A percentile compares a stretch with the other conserved stretches of the same genome.
Evolutionary conservation across 345 rosid species (phyloP).

Genomic region (Streptanthus diversifolius): DNA sequence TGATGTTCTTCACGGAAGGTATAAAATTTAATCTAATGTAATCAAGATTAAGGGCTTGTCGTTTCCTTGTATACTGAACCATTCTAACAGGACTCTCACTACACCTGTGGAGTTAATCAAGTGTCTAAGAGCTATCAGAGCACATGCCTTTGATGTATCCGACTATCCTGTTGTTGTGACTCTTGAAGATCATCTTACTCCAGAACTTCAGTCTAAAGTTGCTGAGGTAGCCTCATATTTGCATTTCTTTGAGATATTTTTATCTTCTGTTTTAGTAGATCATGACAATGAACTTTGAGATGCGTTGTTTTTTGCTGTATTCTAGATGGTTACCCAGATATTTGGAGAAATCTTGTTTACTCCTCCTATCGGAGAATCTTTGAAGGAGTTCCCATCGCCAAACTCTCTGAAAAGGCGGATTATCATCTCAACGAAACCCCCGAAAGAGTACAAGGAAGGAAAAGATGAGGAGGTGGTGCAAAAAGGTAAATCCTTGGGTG

Average conservation of each 20-base stretch:
- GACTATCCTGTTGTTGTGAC: constrained; percentile 79
- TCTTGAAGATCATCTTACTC: constrained; percentile 80
- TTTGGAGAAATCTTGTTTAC: constrained; percentile 70
- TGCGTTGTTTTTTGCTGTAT: constrained; percentile 19
- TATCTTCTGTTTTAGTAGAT: neutral
- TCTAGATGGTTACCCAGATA: constrained; percentile 69
- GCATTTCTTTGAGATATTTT: neutral
- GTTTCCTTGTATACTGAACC: neutral
- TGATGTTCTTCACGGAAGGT: constrained; percentile 87
- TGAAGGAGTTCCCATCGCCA: constrained; percentile 73
- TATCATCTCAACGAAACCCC: constrained; percentile 84
- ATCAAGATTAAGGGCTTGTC: neutral
- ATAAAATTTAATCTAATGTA: neutral
- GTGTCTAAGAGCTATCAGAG: constrained; percentile 68
- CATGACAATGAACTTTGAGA: neutral
- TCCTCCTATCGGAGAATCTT: constrained; percentile 59
- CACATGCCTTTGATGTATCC: constrained; percentile 68
- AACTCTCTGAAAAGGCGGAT: constrained; percentile 53
- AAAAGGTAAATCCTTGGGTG: constrained; percentile 45
- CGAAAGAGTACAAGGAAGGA: constrained; percentile 58
- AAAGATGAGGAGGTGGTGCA: constrained; percentile 27
- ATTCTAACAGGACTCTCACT: constrained; percentile 62
- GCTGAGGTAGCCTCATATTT: constrained; percentile 51
- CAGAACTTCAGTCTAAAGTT: constrained; percentile 77
- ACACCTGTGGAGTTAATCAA: constrained; percentile 65